Evolutionary conservation across 2,329 filamentous ascomycete genomes (phyloP).

Genomic region (Colletotrichum tropicicola): DNA sequence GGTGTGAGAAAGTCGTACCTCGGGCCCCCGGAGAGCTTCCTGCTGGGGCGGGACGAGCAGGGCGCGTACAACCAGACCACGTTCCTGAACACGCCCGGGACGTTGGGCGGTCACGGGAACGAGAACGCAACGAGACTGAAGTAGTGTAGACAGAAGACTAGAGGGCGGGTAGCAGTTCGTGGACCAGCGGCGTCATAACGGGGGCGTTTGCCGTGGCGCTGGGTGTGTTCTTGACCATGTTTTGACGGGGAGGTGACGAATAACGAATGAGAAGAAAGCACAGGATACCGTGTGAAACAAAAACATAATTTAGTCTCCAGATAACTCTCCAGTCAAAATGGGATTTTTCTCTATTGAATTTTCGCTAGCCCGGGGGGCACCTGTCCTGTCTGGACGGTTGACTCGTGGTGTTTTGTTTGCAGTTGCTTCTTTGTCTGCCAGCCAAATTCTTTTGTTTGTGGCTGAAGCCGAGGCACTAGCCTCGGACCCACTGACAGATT

Average conservation of each 20-base stretch:
- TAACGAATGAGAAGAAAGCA: neutral
- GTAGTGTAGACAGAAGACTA: neutral
- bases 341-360: neutral
- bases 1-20: constrained; percentile 63
- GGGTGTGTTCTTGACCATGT: neutral
- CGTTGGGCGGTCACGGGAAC: constrained; percentile 18
- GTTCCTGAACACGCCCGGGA: constrained; percentile 39
- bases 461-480: neutral
- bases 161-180: neutral
- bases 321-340: neutral
- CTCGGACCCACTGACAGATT: neutral
- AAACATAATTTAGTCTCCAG: neutral
- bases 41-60: constrained; percentile 49
- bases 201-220: neutral
- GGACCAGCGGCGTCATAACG: neutral
- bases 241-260: neutral
- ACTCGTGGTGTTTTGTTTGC: neutral
- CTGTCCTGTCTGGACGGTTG: no score
- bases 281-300: neutral
- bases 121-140: constrained; percentile 3
- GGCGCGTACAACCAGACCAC: constrained; percentile 48
- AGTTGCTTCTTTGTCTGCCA: neutral
- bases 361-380: no score
- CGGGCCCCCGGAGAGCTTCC: constrained; percentile 65
- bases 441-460: constrained; percentile 17